A percentile compares a stretch with the other conserved stretches of the same genome.
phyloP scores from a whole-genome alignment of 345 rosid genomes.

The Linum trigynum region DNA sequence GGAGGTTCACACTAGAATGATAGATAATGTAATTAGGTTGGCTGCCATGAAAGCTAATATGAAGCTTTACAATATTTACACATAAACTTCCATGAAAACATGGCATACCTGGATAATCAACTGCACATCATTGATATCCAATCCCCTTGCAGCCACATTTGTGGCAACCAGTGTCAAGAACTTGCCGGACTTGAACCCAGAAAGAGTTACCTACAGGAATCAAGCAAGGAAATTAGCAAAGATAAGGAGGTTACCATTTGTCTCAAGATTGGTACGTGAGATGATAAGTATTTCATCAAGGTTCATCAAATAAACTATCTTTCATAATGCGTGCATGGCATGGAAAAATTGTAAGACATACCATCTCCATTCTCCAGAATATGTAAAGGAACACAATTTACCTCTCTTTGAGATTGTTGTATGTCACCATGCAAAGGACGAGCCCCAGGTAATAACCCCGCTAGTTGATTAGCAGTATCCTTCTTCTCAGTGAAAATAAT shows the following conservation, averaged over 20 bases:
- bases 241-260: background rate
- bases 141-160: constrained; percentile 91
- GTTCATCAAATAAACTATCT: too few relatives aligned
- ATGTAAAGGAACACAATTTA: constrained; percentile 12
- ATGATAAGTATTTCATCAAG: too few relatives aligned
- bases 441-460: constrained; percentile 75
- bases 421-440: constrained; percentile 92
- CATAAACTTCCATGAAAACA: background rate
- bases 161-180: constrained; percentile 87
- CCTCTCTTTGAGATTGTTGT: constrained; percentile 91
- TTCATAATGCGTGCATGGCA: too few relatives aligned
- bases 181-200: constrained; percentile 86
- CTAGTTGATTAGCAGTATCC: constrained; percentile 80
- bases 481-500: constrained; percentile 86
- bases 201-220: constrained; percentile 61
- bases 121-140: constrained; percentile 94
- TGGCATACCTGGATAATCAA: constrained; percentile 77
- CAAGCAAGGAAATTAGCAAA: constrained; percentile 1
- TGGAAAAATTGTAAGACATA: too few relatives aligned
- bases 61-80: background rate
- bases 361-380: too few relatives aligned
- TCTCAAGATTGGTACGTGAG: too few relatives aligned
- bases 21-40: constrained; percentile 6
- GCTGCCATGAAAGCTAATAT: background rate
- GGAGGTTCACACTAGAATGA: constrained; percentile 86